A percentile compares a stretch with the other conserved stretches of the same genome.
phyloP scores from a whole-genome alignment of 148 eudicot genomes.

The Chenopodium suecicum region DNA sequence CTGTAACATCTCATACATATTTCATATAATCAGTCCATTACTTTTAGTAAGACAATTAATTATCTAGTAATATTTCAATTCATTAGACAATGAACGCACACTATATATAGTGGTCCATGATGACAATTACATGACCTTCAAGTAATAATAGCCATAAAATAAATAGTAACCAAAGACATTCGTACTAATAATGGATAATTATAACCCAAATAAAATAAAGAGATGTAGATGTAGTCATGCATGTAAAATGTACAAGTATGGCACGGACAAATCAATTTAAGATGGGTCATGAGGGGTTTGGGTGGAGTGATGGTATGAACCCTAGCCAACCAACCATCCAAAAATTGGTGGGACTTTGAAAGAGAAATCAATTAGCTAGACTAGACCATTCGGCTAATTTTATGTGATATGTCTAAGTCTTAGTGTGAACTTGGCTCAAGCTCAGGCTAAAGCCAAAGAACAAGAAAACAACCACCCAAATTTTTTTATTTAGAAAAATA shows the following conservation, averaged over 20 bases:
- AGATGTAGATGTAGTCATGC: not conserved
- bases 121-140: not conserved
- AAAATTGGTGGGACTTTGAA: not conserved
- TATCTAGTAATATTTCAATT: too few species aligned
- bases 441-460: not conserved
- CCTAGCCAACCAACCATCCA: slow-evolving; percentile 6
- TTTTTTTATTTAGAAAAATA: not conserved
- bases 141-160: not conserved
- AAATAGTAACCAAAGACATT: not conserved
- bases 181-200: not conserved
- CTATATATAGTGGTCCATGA: not conserved
- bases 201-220: not conserved
- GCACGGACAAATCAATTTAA: not conserved
- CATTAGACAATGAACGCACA: not conserved
- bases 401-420: not conserved
- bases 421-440: not conserved
- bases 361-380: not conserved
- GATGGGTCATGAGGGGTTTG: not conserved
- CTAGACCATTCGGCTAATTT: not conserved
- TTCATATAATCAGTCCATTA: too few species aligned
- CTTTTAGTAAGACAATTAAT: too few species aligned
- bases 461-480: not conserved
- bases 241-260: too few species aligned
- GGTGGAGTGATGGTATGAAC: not conserved
- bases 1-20: too few species aligned